These are phyloP conservation scores for Marchantia paleacea DNA, from an alignment of 225 moss, liverwort and hornwort species.

Conservation along the genomic window DNA sequence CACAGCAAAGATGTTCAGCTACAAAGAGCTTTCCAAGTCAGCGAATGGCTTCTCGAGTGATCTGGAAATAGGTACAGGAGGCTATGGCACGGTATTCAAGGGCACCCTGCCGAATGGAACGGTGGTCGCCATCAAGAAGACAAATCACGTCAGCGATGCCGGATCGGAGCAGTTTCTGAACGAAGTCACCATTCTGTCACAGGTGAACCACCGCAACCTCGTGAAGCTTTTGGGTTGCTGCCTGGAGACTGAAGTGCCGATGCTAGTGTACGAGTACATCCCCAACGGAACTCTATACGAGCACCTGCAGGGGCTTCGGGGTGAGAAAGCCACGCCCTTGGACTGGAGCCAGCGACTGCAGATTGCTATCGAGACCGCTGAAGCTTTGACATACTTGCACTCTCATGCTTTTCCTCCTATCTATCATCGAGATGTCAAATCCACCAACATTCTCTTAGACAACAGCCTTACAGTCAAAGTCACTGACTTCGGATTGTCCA, in stretches of 20 bases:
- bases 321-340: slow-evolving; percentile 20
- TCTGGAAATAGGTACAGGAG: slow-evolving; percentile 40
- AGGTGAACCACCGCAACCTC: slow-evolving; percentile 55
- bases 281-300: slow-evolving; percentile 53
- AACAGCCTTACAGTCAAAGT: slow-evolving; percentile 37
- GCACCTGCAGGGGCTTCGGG: slow-evolving; percentile 36
- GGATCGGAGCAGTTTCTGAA: slow-evolving; percentile 44
- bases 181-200: slow-evolving; percentile 47
- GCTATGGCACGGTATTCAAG: slow-evolving; percentile 43
- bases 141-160: slow-evolving; percentile 11
- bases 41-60: slow-evolving; percentile 37
- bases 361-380: slow-evolving; percentile 41
- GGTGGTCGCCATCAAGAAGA: slow-evolving; percentile 29
- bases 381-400: slow-evolving; percentile 48
- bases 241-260: slow-evolving; percentile 44
- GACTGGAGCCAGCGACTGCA: slow-evolving; percentile 37
- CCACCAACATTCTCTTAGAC: slow-evolving; percentile 47
- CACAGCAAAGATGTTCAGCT: slow-evolving; percentile 38
- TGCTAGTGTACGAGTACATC: slow-evolving; percentile 63
- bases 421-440: slow-evolving; percentile 53
- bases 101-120: slow-evolving; percentile 32
- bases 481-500: slow-evolving; percentile 49
- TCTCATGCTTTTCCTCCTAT: slow-evolving; percentile 48
- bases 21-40: slow-evolving; percentile 47
- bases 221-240: slow-evolving; percentile 69